Base-by-base conservation (phyloP, 768 basidiomycete genomes). In the Antrodiella citrinella region DNA sequence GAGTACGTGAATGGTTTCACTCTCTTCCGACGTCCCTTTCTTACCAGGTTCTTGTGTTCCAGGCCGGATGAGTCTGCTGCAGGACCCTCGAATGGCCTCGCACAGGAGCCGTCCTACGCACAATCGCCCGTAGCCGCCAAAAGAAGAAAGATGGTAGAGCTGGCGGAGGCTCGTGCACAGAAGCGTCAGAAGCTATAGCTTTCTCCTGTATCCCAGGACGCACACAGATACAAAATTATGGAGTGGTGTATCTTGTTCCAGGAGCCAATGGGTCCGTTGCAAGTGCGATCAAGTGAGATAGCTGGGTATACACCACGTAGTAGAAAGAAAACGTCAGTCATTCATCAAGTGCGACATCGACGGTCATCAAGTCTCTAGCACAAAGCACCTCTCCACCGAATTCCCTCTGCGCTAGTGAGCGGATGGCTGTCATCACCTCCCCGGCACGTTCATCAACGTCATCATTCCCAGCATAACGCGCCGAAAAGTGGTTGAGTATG, bases 401-500 rank as follows among this genome's bases (percentile, higher is more conserved):
- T 54, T 74, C 71, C 44, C 61, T 54, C 47, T 69, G 72, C 19
- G 88, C 87, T 54, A 86, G 59, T 15, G 61, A 54, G 30, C 69
- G 70, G 53, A 91, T 88, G 5, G 76, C 78, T 18, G 70, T 65
- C 87, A 90, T 90, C 3, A 80, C 70, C 46, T 57, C 63, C 48
- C 67, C 69, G 0, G 85, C 71, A 23, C 71, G 70, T 26, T 69
- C 71, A 41, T 74, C 67, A 0, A 69, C 62, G 53, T 81, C 70
- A 44, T 82, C 77, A 55, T 84, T 74, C 4, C 86, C 86, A 0
- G 83, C 72, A 62, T 91, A 94, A 56, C 86, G 76, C 22, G 87
- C 68, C 46, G 89, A 91, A 62, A 95, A 89, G 64, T 95, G 91
- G 60, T 92, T 94, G 44, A 96, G 68, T 38, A 87, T 68, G 18